Evolutionary conservation across 768 basidiomycete species (phyloP).

Genomic region (Sporobolomyces pararoseus): DNA sequence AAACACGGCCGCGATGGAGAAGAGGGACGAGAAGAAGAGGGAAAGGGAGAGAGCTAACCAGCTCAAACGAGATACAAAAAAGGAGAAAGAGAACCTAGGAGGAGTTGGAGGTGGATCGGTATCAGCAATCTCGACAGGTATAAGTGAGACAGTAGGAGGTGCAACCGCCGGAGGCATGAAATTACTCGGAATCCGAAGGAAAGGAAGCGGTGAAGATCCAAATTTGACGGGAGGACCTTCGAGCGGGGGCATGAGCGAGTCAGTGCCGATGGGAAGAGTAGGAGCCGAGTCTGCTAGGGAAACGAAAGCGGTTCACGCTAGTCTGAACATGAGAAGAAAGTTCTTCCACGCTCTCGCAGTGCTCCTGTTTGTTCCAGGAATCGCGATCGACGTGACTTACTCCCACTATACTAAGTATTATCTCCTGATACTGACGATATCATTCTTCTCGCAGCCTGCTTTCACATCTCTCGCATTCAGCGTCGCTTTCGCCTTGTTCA

Average conservation of each 20-base stretch:
- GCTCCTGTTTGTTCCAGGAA: conserved; percentile 91
- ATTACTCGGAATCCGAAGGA: conserved; percentile 25
- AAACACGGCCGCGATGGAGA: conserved; percentile 52
- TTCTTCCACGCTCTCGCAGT: conserved; percentile 96
- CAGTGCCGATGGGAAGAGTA: conserved; percentile 5
- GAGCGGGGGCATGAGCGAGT: conserved; percentile 49
- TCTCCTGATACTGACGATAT: background rate
- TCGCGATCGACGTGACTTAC: conserved; percentile 77
- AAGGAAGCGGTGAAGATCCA: background rate
- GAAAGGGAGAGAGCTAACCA: conserved; percentile 49
- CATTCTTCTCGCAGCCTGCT: conserved; percentile 65
- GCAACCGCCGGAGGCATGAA: conserved; percentile 7
- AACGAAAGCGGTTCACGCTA: conserved; percentile 67
- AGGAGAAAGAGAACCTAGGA: conserved; percentile 6
- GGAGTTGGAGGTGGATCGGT: background rate
- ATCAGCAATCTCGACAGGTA: conserved; percentile 3
- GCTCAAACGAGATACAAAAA: conserved; percentile 41
- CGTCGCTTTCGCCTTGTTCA: conserved; percentile 88
- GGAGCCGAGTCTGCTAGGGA: conserved; percentile 34
- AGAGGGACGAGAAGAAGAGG: conserved; percentile 19
- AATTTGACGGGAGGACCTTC: conserved; percentile 51
- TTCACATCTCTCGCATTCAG: conserved; percentile 94
- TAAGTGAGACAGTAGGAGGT: background rate
- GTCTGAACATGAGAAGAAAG: conserved; percentile 86
- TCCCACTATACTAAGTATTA: background rate